These are phyloP conservation scores for Primulina huaijiensis DNA, from an alignment of 257 asterid species.

Conservation along the genomic window DNA sequence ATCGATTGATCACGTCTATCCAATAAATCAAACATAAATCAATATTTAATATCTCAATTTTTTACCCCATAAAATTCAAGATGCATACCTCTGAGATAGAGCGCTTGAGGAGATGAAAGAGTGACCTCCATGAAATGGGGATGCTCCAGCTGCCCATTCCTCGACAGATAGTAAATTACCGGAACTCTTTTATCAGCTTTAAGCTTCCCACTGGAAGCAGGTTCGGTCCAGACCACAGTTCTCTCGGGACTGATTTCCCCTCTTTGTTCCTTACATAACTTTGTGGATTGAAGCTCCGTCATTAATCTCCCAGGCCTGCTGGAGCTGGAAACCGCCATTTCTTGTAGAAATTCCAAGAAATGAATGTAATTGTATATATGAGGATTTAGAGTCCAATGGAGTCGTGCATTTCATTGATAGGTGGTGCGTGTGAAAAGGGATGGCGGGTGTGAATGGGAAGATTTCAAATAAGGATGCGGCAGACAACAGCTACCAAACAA, in stretches of 20 bases:
- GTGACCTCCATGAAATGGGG: constrained; percentile 97
- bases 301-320: constrained; percentile 31
- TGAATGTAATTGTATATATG: too few relatives aligned
- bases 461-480: background rate
- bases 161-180: constrained; percentile 64
- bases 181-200: constrained; percentile 46
- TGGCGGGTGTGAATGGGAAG: background rate
- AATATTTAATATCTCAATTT: background rate
- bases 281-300: constrained; percentile 31
- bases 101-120: constrained; percentile 58
- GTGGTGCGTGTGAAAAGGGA: background rate
- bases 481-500: background rate
- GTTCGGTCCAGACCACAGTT: constrained; percentile 60
- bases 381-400: background rate
- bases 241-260: constrained; percentile 64
- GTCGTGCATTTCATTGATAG: background rate
- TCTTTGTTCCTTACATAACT: constrained; percentile 31
- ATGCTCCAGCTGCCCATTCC: constrained; percentile 86
- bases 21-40: background rate
- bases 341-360: background rate
- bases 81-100: constrained; percentile 56
- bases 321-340: constrained; percentile 46
- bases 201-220: constrained; percentile 25
- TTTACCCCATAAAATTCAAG: background rate
- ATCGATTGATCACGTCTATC: constrained; percentile 65